These are phyloP conservation scores for Aspergillus piperis DNA, from an alignment of 2,329 filamentous ascomycete genomes.

Conservation along the genomic window DNA sequence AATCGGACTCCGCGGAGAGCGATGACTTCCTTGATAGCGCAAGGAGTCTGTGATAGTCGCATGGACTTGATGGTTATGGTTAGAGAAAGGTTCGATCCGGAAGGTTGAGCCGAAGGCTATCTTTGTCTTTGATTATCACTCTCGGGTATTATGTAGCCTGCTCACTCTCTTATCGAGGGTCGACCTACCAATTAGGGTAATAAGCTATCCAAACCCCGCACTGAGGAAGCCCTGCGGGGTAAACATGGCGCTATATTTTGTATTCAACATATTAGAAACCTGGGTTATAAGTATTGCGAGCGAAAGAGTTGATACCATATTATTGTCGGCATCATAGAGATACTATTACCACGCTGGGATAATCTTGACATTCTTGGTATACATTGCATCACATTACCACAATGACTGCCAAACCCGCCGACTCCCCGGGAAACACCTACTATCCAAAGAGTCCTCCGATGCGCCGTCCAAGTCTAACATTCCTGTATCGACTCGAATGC, in stretches of 20 bases:
- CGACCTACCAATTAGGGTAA: background rate
- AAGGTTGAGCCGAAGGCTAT: background rate
- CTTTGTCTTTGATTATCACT: background rate
- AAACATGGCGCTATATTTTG: background rate
- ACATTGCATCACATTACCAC: background rate
- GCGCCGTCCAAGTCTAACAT: constrained; percentile 24
- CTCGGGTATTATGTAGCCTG: background rate
- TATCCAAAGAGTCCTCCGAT: constrained; percentile 26
- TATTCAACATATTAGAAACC: no score
- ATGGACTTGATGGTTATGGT: background rate
- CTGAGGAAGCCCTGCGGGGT: background rate
- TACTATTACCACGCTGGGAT: no score
- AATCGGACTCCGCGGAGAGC: background rate
- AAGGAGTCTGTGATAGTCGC: background rate
- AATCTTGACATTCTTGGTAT: no score
- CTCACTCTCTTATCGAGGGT: background rate
- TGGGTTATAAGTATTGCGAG: background rate
- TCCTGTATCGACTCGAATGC: constrained; percentile 29
- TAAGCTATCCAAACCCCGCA: background rate
- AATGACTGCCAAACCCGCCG: background rate
- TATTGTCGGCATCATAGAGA: no score
- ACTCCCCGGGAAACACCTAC: constrained; percentile 25
- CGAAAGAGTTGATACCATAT: no score
- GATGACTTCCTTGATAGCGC: background rate
- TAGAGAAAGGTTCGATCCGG: background rate